Conservation (phyloP, 2,329 filamentous ascomycete genomes). For the Aspergillus aculeatinus region DNA sequence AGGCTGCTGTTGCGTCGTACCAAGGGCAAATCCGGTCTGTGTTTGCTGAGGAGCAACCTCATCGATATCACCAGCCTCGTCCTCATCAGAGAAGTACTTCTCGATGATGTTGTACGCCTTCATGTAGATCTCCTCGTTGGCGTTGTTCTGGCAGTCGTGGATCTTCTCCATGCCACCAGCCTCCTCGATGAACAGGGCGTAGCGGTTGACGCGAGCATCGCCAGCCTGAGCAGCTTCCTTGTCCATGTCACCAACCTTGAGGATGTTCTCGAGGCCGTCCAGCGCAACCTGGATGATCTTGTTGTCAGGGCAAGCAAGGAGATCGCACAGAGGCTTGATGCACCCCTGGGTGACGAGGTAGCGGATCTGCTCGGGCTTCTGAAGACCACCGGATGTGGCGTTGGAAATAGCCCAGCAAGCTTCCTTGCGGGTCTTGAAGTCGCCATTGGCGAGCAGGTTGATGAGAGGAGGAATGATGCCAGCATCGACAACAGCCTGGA, state of each 20-base stretch:
- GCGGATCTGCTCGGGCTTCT: conserved; percentile 98
- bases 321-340: conserved; percentile 95
- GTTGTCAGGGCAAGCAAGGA: conserved; percentile 95
- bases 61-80: conserved; percentile 79
- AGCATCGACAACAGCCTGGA: conserved; percentile 93
- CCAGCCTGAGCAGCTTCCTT: conserved; percentile 70
- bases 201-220: conserved; percentile 73
- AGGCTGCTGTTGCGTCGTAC: conserved; percentile 61
- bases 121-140: conserved; percentile 99
- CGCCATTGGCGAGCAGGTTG: conserved; percentile 91
- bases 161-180: conserved; percentile 99
- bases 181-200: conserved; percentile 97
- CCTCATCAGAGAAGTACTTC: conserved; percentile 99
- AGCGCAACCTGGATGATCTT: conserved; percentile 99
- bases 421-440: conserved; percentile 98
- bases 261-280: conserved; percentile 96
- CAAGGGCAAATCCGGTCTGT: conserved; percentile 72
- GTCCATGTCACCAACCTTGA: conserved; percentile 98
- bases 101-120: conserved; percentile 99
- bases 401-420: conserved; percentile 99
- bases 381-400: conserved; percentile 91
- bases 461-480: conserved; percentile 96
- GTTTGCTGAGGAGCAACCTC: conserved; percentile 71
- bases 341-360: conserved; percentile 91
- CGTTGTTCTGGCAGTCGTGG: conserved; percentile 99